Base-by-base conservation (phyloP, 2,329 filamentous ascomycete species). In the Diaporthe sp. region DNA sequence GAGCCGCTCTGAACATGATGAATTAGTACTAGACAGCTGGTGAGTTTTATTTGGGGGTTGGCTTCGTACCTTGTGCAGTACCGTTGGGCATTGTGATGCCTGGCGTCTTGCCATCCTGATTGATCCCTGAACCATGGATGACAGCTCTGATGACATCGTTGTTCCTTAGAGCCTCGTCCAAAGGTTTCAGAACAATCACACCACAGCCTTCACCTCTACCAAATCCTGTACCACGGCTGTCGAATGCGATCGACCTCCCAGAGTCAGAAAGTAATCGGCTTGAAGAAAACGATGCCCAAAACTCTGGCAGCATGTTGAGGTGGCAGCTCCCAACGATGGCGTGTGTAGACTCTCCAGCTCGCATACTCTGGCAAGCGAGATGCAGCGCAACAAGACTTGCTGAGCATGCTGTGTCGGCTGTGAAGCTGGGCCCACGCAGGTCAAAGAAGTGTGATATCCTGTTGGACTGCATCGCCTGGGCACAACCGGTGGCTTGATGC, bases 201-300 rank as follows among this genome's bases (percentile, higher is more conserved):
- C 85, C 89, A 28, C 88, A 86, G 5, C 90, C 91, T 78, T 93
- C 91, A 12, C 90, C 92, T 13, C 91, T 87, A 0, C 88, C 90
- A 78, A 92, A 94, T 0, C 92, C 92, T 53, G 87, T 87, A 7
- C 87, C 90, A 62, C 84, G 82, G 25, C 81, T 81, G 78, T 90
- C 89, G 77, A 87, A 90, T 42, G 88, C 88, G 68, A 86, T 87
- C 19, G 87, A 90, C 51, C 87, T 84, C 1, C 89, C 89, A 0
- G 86, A 85, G 42, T 89, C 86, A 1, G 88, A 89, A 34, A 92
- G 85, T 65, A 90, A 79, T 5, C 72, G 67, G n/a, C 62, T 79
- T 42, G 86, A 86, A 25, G 85, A 85, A 75, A 86, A 86, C 3
- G 67, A 74, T 0, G 69, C 62, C 55, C 73, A 81, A 74, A 74